A percentile compares a stretch with the other conserved stretches of the same genome.
phyloP scores from a whole-genome alignment of 305 asterid species.

The Plantago lanceolata region DNA sequence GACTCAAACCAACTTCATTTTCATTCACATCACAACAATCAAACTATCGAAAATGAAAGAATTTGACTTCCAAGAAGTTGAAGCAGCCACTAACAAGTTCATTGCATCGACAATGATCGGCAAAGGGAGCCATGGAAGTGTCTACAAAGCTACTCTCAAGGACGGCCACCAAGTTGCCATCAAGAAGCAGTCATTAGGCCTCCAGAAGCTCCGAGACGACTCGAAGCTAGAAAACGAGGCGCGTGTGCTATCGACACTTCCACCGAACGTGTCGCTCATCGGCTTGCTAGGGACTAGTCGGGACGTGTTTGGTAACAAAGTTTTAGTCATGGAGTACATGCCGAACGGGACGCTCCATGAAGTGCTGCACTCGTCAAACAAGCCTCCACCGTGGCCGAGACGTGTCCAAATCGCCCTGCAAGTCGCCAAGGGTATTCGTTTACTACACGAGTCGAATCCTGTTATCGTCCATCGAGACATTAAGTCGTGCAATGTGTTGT shows the following conservation, averaged over 20 bases:
- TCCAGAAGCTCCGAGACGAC: conserved; percentile 49
- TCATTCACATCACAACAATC: not conserved
- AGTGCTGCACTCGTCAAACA: conserved; percentile 33
- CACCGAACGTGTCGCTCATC: conserved; percentile 29
- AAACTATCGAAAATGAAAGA: conserved; percentile 29
- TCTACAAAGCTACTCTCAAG: conserved; percentile 43
- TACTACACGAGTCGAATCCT: conserved; percentile 46
- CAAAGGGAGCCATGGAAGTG: conserved; percentile 79
- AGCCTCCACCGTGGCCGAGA: conserved; percentile 39
- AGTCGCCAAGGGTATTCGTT: conserved; percentile 38
- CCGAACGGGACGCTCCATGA: conserved; percentile 66
- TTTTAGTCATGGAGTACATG: conserved; percentile 53
- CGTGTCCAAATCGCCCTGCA: conserved; percentile 46
- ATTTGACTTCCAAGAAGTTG: conserved; percentile 43
- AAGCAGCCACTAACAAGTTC: conserved; percentile 48
- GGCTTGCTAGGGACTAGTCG: conserved; percentile 41
- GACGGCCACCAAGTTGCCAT: conserved; percentile 49
- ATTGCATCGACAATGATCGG: conserved; percentile 50
- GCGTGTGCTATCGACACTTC: conserved; percentile 38
- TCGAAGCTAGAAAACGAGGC: conserved; percentile 58
- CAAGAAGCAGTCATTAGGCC: conserved; percentile 58
- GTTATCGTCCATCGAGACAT: conserved; percentile 60
- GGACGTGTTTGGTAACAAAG: conserved; percentile 22
- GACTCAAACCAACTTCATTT: not conserved
- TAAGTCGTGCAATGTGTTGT: conserved; percentile 53